Conservation (phyloP, 805 yeast species). For the Suhomyces vadensis region DNA sequence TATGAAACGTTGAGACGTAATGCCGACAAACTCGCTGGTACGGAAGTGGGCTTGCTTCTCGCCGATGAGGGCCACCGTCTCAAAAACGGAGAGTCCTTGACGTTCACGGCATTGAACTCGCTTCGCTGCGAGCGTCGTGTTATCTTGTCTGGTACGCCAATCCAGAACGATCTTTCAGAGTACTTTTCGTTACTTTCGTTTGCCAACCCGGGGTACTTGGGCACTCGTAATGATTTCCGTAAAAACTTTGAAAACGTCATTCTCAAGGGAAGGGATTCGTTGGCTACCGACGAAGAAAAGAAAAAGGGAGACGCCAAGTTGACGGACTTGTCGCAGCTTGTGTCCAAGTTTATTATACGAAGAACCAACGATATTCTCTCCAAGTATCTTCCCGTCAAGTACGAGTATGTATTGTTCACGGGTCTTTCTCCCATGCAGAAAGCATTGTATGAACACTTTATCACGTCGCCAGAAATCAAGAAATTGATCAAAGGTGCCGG, state of each 20-base stretch:
- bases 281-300: constrained; percentile 79
- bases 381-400: constrained; percentile 91
- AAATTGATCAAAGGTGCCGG: constrained; percentile 65
- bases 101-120: constrained; percentile 84
- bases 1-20: constrained; percentile 91
- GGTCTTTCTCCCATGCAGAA: constrained; percentile 77
- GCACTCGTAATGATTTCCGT: constrained; percentile 79
- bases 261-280: constrained; percentile 84
- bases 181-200: constrained; percentile 87
- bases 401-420: constrained; percentile 95
- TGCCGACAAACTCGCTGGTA: constrained; percentile 67
- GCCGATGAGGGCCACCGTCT: constrained; percentile 52
- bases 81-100: constrained; percentile 80
- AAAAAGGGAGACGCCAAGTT: constrained; percentile 68
- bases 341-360: constrained; percentile 87
- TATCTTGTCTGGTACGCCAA: constrained; percentile 93
- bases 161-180: constrained; percentile 92
- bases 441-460: constrained; percentile 66
- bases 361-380: constrained; percentile 93
- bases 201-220: constrained; percentile 92
- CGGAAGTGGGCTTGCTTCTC: constrained; percentile 81
- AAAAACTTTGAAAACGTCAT: constrained; percentile 82
- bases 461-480: constrained; percentile 76
- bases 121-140: constrained; percentile 85
- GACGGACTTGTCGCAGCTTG: constrained; percentile 68